Percentiles rank a stretch among this genome's conserved stretches.
phyloP scores from a whole-genome alignment of 2,329 filamentous ascomycete species.

The Zasmidium citrigriseum region DNA sequence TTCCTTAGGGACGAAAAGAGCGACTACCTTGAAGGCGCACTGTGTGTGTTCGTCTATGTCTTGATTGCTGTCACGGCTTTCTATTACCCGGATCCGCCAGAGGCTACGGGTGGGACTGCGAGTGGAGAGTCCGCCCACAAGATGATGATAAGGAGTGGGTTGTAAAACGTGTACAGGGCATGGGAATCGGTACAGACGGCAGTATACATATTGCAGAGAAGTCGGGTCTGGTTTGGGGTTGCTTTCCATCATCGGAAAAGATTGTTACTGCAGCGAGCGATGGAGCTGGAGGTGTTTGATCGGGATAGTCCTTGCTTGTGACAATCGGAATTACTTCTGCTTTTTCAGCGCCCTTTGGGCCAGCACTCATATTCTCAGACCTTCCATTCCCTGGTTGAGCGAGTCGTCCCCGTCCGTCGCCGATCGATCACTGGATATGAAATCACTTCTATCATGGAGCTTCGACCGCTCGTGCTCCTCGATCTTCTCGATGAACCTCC shows the following conservation, averaged over 20 bases:
- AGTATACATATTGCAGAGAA: not conserved
- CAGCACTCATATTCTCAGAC: not conserved
- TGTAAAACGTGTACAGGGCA: too few species aligned
- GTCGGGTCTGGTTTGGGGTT: not conserved
- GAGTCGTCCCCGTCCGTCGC: not conserved
- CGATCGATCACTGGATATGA: too few species aligned
- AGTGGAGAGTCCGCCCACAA: not conserved
- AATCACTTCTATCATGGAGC: not conserved
- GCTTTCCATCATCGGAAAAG: not conserved
- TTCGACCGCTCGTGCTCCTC: slow-evolving; percentile 1
- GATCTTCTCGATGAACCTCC: slow-evolving; percentile 15
- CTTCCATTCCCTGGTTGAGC: not conserved
- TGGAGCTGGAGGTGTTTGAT: not conserved
- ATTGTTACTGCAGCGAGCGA: not conserved
- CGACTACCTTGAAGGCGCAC: slow-evolving; percentile 83
- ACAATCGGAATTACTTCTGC: not conserved
- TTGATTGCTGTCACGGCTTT: slow-evolving; percentile 64
- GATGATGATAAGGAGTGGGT: not conserved
- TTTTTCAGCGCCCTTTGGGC: not conserved
- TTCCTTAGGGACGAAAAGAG: slow-evolving; percentile 86
- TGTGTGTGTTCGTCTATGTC: slow-evolving; percentile 71
- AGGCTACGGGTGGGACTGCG: slow-evolving; percentile 8
- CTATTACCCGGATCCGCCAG: slow-evolving; percentile 59
- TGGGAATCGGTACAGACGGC: not conserved
- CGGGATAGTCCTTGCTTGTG: not conserved